A percentile compares a stretch with the other conserved stretches of the same genome.
These are phyloP conservation scores for Suhomyces sp. DNA, from an alignment of 805 yeast genomes.

Conservation along the genomic window DNA sequence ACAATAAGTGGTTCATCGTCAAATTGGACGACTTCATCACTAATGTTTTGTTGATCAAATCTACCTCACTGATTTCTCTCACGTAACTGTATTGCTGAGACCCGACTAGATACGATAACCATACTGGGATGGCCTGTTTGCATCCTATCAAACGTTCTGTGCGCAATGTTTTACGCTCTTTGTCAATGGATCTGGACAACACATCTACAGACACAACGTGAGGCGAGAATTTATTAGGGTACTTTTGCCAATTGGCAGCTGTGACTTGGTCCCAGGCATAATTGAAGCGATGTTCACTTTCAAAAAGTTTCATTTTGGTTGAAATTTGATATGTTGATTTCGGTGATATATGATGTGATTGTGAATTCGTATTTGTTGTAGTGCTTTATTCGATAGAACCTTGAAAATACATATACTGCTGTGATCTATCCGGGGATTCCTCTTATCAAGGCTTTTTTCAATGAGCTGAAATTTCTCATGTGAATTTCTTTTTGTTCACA, in stretches of 20 bases:
- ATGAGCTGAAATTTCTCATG: neutral
- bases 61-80: constrained; percentile 85
- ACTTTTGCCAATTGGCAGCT: constrained; percentile 94
- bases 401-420: neutral
- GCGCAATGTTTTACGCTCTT: constrained; percentile 45
- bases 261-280: constrained; percentile 95
- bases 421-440: neutral
- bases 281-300: constrained; percentile 62
- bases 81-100: constrained; percentile 73
- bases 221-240: constrained; percentile 90
- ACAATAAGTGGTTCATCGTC: constrained; percentile 71
- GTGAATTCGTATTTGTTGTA: neutral
- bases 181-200: constrained; percentile 64
- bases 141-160: constrained; percentile 90
- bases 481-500: neutral
- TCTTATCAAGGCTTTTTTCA: neutral
- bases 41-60: constrained; percentile 58
- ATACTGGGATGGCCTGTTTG: constrained; percentile 78
- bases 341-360: neutral
- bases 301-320: constrained; percentile 72
- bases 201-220: constrained; percentile 95
- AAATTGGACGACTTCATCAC: constrained; percentile 83
- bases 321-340: too few relatives aligned
- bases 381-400: neutral
- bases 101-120: constrained; percentile 75